These are phyloP conservation scores for Cyathus pygmaeus DNA, from an alignment of 1,284 basidiomycete genomes.

Conservation along the genomic window DNA sequence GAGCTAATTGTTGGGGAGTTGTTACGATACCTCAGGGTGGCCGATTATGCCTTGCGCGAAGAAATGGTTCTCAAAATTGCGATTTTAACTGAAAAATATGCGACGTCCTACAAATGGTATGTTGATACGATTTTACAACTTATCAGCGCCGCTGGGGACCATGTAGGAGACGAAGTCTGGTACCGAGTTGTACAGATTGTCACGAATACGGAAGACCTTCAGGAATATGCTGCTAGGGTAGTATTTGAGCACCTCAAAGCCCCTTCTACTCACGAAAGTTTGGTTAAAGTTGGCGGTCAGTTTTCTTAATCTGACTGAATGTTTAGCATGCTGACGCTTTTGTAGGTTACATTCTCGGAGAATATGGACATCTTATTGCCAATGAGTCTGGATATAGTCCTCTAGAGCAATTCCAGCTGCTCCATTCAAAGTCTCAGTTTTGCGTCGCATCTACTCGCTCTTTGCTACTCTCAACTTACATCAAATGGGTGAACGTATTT, in stretches of 20 bases:
- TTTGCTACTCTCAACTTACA: slow-evolving; percentile 94
- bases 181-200: slow-evolving; percentile 98
- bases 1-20: slow-evolving; percentile 96
- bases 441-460: slow-evolving; percentile 94
- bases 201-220: slow-evolving; percentile 97
- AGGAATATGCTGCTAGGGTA: slow-evolving; percentile 95
- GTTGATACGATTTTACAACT: slow-evolving; percentile 96
- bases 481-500: slow-evolving; percentile 99
- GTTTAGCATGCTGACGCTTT: background rate
- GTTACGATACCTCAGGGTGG: slow-evolving; percentile 90
- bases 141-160: slow-evolving; percentile 96
- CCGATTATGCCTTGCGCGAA: slow-evolving; percentile 95
- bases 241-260: slow-evolving; percentile 91
- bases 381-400: slow-evolving; percentile 95
- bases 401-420: slow-evolving; percentile 92
- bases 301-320: slow-evolving; percentile 2
- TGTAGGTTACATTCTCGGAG: slow-evolving; percentile 93
- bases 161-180: slow-evolving; percentile 99
- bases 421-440: slow-evolving; percentile 96
- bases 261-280: slow-evolving; percentile 93
- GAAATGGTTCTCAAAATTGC: slow-evolving; percentile 99
- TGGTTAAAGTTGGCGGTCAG: slow-evolving; percentile 95
- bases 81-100: slow-evolving; percentile 97
- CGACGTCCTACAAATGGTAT: slow-evolving; percentile 95
- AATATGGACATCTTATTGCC: slow-evolving; percentile 97